Percentiles rank a stretch among this genome's conserved stretches.
These are phyloP conservation scores for Sporisorium sorghi DNA, from an alignment of 1,284 basidiomycete species.

Conservation along the genomic window DNA sequence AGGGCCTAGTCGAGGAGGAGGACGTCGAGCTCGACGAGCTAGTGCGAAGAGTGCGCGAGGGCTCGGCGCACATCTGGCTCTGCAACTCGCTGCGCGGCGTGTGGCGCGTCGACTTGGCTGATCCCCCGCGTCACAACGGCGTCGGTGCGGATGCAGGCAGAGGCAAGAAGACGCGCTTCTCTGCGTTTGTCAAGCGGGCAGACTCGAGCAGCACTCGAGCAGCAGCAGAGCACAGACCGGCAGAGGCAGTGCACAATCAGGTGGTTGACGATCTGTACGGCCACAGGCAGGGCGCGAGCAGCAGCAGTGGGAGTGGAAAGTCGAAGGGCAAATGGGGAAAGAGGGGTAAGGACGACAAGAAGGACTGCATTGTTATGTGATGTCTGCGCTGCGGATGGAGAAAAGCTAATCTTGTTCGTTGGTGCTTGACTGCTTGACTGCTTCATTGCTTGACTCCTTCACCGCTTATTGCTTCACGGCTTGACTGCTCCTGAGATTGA, in stretches of 20 bases:
- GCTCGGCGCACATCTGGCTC: slow-evolving; percentile 36
- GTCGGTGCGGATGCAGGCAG: slow-evolving; percentile 1
- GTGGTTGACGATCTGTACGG: slow-evolving; percentile 45
- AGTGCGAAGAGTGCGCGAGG: slow-evolving; percentile 8
- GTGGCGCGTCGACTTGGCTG: slow-evolving; percentile 39
- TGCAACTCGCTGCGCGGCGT: slow-evolving; percentile 49
- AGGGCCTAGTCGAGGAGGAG: slow-evolving; percentile 31
- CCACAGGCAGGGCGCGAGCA: slow-evolving; percentile 17
- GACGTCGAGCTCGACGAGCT: slow-evolving; percentile 31
- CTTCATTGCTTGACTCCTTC: no score
- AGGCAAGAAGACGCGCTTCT: slow-evolving; percentile 36
- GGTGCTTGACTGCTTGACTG: no score
- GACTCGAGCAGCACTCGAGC: not conserved
- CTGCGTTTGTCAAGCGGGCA: slow-evolving; percentile 17
- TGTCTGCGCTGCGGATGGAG: not conserved
- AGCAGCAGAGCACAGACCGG: not conserved
- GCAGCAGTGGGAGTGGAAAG: slow-evolving; percentile 7
- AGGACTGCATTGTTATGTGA: slow-evolving; percentile 46
- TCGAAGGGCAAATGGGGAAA: slow-evolving; percentile 18
- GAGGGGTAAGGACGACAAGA: slow-evolving; percentile 37
- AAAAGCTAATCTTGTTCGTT: not conserved
- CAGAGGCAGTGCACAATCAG: slow-evolving; percentile 20
- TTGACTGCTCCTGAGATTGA: no score
- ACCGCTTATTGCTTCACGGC: no score
- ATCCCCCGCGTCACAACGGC: slow-evolving; percentile 2